Evolutionary conservation across 1,284 basidiomycete species (phyloP), one percentile per base, ranked within the genome.

Genomic region (Farysia itapuensis): DNA sequence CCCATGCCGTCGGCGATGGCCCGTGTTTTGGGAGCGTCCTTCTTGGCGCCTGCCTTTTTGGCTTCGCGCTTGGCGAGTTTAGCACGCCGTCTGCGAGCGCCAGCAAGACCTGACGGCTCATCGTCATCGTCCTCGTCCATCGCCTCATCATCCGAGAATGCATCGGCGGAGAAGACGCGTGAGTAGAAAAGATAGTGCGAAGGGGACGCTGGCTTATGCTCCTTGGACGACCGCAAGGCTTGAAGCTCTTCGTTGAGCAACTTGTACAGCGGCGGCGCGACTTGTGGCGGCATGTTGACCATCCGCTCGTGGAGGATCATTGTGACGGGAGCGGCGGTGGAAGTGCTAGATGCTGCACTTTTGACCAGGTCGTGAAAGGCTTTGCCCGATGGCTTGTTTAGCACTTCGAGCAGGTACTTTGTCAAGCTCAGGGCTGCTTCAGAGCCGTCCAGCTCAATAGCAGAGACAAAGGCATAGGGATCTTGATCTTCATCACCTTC

Each of bases 281-380:
- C 52, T 22, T 64, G 65, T 2, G 63, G 57, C 1, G 73, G 73
- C 46, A 75, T 54, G 50, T 75, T 75, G 48, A 75, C 64, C 70
- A 75, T 72, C 18, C 73, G 64, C 40, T 75, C 73, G 50, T 75
- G 71, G 30, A 75, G 32, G 29, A 75, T 52, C 21, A 50, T 52
- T 1, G 68, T 35, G 26, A 68, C 35, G 20, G 69, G 64, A 7
- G 56, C 32, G 19, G 37, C 51, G 12, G 54, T 60, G 1, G 57
- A 53, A 4, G 46, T 51, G 37, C 42, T 36, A 2, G 57, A 54
- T 2, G 49, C 37, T 2, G 58, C 50, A 22, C 44, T 51, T 35
- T 56, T 46, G 34, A 64, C 26, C 0, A 61, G 35, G 16, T 67
- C 46, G n/a, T 64, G 57, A 4, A 64, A 46, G 1, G 50, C 25